Percentiles rank a stretch among this genome's conserved stretches.
Evolutionary conservation across 2,329 filamentous ascomycete species (phyloP).

Genomic region (Escovopsis weberi): DNA sequence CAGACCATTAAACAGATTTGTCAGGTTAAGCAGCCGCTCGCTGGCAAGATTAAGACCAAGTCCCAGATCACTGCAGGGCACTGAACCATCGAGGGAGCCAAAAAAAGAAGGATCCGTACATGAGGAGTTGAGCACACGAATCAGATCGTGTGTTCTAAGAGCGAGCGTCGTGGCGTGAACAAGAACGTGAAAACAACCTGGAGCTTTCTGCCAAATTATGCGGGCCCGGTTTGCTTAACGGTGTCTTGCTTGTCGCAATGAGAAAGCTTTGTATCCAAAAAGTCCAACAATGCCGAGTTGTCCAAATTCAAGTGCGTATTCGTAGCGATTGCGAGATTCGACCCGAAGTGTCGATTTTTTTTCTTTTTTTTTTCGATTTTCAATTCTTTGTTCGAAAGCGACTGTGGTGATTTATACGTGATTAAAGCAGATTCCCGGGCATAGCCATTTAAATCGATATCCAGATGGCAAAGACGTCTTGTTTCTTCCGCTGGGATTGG

Average conservation of each 20-base stretch:
- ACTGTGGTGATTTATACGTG: slow-evolving; percentile 16
- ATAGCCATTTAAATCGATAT: slow-evolving; percentile 4
- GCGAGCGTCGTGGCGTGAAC: slow-evolving; percentile 20
- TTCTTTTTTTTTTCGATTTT: not conserved
- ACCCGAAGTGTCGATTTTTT: not conserved
- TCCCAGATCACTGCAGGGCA: not conserved
- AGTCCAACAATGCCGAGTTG: no score
- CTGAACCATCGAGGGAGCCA: not conserved
- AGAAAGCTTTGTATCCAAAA: no score
- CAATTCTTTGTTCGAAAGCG: slow-evolving; percentile 13
- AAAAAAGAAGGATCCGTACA: slow-evolving; percentile 12
- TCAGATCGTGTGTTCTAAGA: slow-evolving; percentile 18
- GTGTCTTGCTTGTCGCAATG: slow-evolving; percentile 4
- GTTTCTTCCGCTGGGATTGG: no score
- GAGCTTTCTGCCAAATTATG: no score
- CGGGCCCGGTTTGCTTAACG: not conserved
- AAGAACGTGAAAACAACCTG: not conserved
- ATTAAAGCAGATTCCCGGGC: slow-evolving; percentile 3
- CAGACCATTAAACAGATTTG: not conserved
- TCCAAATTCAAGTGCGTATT: no score
- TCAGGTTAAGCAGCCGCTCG: no score
- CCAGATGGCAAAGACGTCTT: slow-evolving; percentile 1
- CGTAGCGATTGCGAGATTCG: slow-evolving; percentile 4
- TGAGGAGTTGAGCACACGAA: slow-evolving; percentile 15
- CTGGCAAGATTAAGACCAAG: no score